phyloP scores from a whole-genome alignment of 257 asterid genomes.

The Schizonepeta tenuifolia region DNA sequence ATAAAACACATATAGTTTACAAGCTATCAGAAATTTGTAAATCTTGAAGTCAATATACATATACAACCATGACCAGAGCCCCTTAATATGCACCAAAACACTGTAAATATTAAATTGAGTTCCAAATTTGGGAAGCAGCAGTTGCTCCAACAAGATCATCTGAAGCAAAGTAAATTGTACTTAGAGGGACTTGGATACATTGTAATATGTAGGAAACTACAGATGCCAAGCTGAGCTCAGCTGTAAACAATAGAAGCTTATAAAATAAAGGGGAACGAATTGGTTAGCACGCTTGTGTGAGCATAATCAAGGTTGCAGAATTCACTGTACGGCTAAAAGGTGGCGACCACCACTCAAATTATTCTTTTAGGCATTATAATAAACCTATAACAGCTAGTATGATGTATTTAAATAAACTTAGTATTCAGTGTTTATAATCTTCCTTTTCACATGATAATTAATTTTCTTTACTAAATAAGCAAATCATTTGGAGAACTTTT shows the following conservation, averaged over 20 bases:
- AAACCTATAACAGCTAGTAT: background rate
- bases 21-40: slow-evolving; percentile 17
- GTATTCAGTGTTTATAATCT: background rate
- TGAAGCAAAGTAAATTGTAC: slow-evolving; percentile 2
- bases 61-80: slow-evolving; percentile 2
- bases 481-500: background rate
- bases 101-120: background rate
- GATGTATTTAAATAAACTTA: background rate
- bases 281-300: slow-evolving; percentile 2
- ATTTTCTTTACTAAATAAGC: background rate
- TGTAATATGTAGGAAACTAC: slow-evolving; percentile 13
- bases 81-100: slow-evolving; percentile 5
- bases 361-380: background rate
- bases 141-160: background rate
- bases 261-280: slow-evolving; percentile 16
- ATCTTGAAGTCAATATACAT: slow-evolving; percentile 23
- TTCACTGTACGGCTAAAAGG: background rate
- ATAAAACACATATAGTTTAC: slow-evolving; percentile 4
- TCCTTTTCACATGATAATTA: too few relatives aligned
- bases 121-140: background rate
- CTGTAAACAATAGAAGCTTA: background rate
- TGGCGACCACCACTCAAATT: background rate
- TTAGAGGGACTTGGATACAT: background rate
- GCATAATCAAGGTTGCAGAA: background rate
- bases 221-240: slow-evolving; percentile 24